Percentiles rank a stretch among this genome's conserved stretches.
Conservation (phyloP, 192 early-diverging fungal genomes). For the Coemansia sp. region DNA sequence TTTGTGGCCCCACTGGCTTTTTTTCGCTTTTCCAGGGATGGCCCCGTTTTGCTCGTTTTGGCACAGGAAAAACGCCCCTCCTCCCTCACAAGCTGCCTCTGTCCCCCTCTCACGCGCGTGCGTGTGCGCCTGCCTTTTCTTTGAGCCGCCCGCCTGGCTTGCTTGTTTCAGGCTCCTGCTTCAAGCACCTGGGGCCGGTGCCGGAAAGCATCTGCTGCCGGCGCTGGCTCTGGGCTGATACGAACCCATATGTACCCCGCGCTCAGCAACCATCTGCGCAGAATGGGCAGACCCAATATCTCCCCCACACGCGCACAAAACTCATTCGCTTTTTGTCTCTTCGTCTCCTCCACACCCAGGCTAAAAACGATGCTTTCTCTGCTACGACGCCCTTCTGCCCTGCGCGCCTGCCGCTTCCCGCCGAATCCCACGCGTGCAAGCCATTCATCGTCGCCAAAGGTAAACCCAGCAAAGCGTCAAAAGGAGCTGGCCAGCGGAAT, state of each 20-base stretch:
- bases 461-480: not conserved
- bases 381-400: constrained; percentile 3
- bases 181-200: too few species aligned
- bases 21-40: not conserved
- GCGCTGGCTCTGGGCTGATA: too few species aligned
- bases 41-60: not conserved
- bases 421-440: not conserved
- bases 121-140: not conserved
- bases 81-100: not conserved
- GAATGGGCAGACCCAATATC: too few species aligned
- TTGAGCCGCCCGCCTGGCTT: not conserved
- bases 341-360: not conserved
- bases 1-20: not conserved
- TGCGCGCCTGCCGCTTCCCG: not conserved
- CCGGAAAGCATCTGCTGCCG: too few species aligned
- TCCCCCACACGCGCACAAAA: too few species aligned
- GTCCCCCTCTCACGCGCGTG: not conserved
- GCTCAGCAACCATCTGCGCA: not conserved
- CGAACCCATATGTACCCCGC: not conserved
- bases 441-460: constrained; percentile 16
- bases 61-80: not conserved
- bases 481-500: not conserved
- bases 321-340: not conserved
- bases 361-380: not conserved
- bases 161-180: too few species aligned